Evolutionary conservation across 202 grass and related monocot species (phyloP), one percentile per base, ranked within the genome.

Genomic region (Panicum hallii): DNA sequence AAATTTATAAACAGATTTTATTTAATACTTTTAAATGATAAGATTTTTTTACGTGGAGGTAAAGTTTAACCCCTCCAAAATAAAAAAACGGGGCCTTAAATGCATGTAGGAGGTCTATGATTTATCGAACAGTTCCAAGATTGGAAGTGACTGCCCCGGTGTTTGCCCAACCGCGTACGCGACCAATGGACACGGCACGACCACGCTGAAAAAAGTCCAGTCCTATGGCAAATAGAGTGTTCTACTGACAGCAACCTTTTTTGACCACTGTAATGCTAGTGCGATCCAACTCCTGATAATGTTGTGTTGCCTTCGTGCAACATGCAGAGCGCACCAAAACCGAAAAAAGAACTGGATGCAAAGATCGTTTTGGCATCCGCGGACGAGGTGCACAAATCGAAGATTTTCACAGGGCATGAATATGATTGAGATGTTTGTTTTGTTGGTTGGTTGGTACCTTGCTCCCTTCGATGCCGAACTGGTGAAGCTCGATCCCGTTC

Each of bases 401-500:
- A 82, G 66, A 48, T 67, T 75, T 0, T 15, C 47, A 47, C 2
- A 36, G 19, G 14, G 28, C 57, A 20, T 23, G 32, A 32, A 32
- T 32, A 32, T 3, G 70, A 28, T 75, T 58, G 30, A 66, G 63
- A 65, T 11, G 6, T 36, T 9, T 34, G 7, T 73, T 14, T 5
- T 14, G 11, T 28, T 11, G 42, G 47, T 61, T 26, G 38, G 0
- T 22, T n/a, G 11, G 45, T 93, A 99, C 97, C 93, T 97, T 99
- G 75, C 74, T 76, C 10, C 93, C 91, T 63, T 97, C 91, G 38
- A 99, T 99, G 4, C 90, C 90, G 72, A 97, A 92, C 12, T 99
- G 93, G 87, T 91, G 91, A 47, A 99, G 93, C 88, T 87, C 70
- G 48, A 97, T 90, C 45, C 92, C 88, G 84, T 83, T 89, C n/a